Base-by-base conservation (phyloP, 805 yeast species). In the Metschnikowia santaceciliae region DNA sequence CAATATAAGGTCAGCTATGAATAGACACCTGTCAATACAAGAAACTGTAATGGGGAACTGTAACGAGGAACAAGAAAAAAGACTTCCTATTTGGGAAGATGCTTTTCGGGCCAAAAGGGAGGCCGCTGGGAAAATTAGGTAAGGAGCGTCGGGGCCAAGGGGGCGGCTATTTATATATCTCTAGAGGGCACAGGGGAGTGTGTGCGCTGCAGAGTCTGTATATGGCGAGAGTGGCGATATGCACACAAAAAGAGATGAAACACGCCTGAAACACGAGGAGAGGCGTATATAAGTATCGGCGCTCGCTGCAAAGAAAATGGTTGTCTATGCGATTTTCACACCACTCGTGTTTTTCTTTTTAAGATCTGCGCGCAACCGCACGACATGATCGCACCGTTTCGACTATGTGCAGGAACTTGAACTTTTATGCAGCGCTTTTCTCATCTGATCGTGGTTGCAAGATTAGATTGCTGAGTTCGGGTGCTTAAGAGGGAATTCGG, bases 171-270 rank as follows among this genome's bases (percentile, higher is more conserved):
- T 33, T 20, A 33, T 33, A 42, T 7, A 20, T 19, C 13, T 30
- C 13, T 11, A 23, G 13, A 17, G 22, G 36, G 35, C 14, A 20
- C 14, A n/a, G 22, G 20, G 46, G 38, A 13, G 0, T 10, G 26
- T 20, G 30, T 14, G 22, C 35, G 6, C 38, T 15, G 45, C 36
- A 32, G 38, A n/a, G 32, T 17, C 32, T 33, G 13, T 33, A 33
- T 33, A 20, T 22, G 14, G 17, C 26, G 34, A 19, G 14, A 10
- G 7, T 10, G 30, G 46, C 32, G 19, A 19, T 33, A 42, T 34
- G 46, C 46, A 42, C 46, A 42, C 46, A 42, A 42, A 42, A 14
- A 33, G 32, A 15, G 30, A 42, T 42, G 46, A 42, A 42, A 42
- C 46, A 32, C 38, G 46, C 46, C 46, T 42, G 32, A 33, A 22